phyloP scores from a whole-genome alignment of 1,284 basidiomycete species.

The Erythrobasidium hasegawianum region DNA sequence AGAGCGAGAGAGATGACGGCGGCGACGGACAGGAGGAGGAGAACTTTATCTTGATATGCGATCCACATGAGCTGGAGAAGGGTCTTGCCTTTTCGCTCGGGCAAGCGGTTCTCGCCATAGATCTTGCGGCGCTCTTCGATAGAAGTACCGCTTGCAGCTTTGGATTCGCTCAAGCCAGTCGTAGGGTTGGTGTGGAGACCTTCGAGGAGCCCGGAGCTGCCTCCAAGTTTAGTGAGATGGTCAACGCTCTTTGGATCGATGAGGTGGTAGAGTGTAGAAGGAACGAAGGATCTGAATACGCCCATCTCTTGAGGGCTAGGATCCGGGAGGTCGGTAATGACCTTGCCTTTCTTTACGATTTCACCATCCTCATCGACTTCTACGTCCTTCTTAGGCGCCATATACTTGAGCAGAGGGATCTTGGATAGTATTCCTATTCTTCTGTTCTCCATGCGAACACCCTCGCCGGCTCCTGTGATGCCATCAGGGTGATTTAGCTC shows the following conservation, averaged over 20 bases:
- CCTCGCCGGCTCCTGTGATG: neutral
- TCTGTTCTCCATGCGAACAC: conserved; percentile 5
- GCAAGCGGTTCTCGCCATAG: conserved; percentile 80
- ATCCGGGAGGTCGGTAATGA: conserved; percentile 51
- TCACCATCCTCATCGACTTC: conserved; percentile 11
- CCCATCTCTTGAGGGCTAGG: conserved; percentile 56
- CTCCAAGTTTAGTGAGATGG: conserved; percentile 68
- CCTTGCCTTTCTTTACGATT: neutral
- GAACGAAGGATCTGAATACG: conserved; percentile 55
- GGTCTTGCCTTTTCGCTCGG: conserved; percentile 70
- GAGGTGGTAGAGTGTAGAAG: conserved; percentile 73
- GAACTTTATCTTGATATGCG: conserved; percentile 90
- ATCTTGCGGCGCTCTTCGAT: conserved; percentile 66
- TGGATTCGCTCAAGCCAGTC: conserved; percentile 53
- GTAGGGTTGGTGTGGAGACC: conserved; percentile 30
- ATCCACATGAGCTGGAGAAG: conserved; percentile 86
- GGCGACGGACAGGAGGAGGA: conserved; percentile 86
- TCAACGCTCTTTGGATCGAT: conserved; percentile 83
- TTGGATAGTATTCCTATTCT: conserved; percentile 7
- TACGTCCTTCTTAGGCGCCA: conserved; percentile 16
- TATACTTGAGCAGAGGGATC: conserved; percentile 20
- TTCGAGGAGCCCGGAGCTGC: conserved; percentile 61
- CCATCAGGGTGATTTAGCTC: conserved; percentile 14
- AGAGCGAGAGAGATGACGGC: conserved; percentile 90
- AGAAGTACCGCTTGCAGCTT: conserved; percentile 51